phyloP scores from a whole-genome alignment of 768 basidiomycete genomes.

The Calocera viscosa region DNA sequence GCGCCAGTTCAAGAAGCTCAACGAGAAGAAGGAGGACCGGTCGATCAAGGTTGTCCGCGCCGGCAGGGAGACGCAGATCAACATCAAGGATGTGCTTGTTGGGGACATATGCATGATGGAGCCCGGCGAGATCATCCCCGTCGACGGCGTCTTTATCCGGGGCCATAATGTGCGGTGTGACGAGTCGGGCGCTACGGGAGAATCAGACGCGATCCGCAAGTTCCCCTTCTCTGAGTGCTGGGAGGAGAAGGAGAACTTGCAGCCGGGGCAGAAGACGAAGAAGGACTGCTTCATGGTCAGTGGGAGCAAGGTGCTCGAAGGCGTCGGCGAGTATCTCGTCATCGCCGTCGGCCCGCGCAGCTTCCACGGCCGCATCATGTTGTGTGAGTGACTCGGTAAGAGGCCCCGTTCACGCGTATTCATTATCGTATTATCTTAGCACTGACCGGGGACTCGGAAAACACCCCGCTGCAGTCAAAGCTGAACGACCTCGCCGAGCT shows the following conservation, averaged over 20 bases:
- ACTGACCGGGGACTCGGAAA: conserved; percentile 71
- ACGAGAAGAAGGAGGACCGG: conserved; percentile 92
- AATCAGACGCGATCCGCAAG: conserved; percentile 92
- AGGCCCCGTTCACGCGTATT: background rate
- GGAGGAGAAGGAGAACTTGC: conserved; percentile 31
- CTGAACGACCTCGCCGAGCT: conserved; percentile 87
- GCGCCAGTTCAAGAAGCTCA: conserved; percentile 81
- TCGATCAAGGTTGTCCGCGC: conserved; percentile 70
- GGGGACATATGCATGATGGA: conserved; percentile 86
- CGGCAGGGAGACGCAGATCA: conserved; percentile 56
- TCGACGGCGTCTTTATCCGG: conserved; percentile 84
- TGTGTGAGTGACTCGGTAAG: conserved; percentile 52
- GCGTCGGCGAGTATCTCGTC: conserved; percentile 84
- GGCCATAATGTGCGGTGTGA: conserved; percentile 94
- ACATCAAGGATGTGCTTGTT: conserved; percentile 85
- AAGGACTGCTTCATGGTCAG: conserved; percentile 85
- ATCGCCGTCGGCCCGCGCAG: conserved; percentile 84
- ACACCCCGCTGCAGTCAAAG: conserved; percentile 88
- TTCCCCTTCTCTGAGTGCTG: conserved; percentile 62
- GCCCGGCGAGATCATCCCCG: conserved; percentile 91
- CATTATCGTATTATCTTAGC: conserved; percentile 35
- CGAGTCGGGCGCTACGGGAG: conserved; percentile 92
- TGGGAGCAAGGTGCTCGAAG: conserved; percentile 88
- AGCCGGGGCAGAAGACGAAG: conserved; percentile 36
- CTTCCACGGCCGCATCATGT: conserved; percentile 96